Conservation (phyloP, 257 asterid genomes). For the Mitragyna speciosa region DNA sequence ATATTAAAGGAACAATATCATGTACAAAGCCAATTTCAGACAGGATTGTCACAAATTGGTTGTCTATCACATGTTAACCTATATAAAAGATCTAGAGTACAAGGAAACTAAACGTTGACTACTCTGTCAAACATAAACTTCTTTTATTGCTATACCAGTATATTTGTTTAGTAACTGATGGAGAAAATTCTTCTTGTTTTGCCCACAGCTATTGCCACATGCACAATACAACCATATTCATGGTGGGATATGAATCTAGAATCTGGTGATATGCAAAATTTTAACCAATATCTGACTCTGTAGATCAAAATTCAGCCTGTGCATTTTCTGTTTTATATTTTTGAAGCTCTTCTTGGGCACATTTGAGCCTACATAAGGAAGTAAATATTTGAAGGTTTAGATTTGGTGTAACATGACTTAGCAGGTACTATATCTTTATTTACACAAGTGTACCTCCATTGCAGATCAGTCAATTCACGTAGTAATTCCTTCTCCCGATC, state of each 20-base stretch:
- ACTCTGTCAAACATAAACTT: background rate
- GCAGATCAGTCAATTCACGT: constrained; percentile 68
- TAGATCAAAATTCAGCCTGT: constrained; percentile 31
- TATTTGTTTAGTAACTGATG: background rate
- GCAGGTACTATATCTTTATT: background rate
- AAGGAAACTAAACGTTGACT: background rate
- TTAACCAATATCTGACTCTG: background rate
- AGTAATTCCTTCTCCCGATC: constrained; percentile 76
- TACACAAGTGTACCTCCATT: constrained; percentile 57
- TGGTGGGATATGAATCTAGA: constrained; percentile 3
- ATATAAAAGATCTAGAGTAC: background rate
- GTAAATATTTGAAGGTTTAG: background rate
- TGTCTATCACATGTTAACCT: background rate
- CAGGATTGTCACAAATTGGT: background rate
- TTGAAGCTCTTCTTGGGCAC: constrained; percentile 71
- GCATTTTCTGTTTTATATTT: constrained; percentile 55
- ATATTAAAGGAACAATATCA: background rate
- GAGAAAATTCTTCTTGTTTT: background rate
- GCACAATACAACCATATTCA: background rate
- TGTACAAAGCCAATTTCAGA: background rate
- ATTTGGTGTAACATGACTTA: background rate
- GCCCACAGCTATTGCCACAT: background rate
- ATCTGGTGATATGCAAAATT: background rate
- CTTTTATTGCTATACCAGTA: background rate
- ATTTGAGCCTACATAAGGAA: constrained; percentile 33